Conservation (phyloP, 768 basidiomycete genomes). For the Suillus placidus region DNA sequence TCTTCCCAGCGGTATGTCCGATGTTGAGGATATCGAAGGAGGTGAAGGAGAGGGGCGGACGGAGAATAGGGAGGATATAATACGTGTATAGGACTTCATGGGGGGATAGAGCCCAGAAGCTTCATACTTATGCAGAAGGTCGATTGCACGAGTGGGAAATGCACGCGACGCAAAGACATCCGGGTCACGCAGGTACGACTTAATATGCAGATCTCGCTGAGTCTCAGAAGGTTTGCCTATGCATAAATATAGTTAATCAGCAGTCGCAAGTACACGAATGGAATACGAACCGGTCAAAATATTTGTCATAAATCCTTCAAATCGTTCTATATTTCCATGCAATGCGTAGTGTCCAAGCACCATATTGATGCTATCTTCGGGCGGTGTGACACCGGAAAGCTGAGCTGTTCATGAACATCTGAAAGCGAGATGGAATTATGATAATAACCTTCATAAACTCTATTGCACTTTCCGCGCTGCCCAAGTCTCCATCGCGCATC, state of each 20-base stretch:
- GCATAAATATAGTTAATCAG: constrained; percentile 18
- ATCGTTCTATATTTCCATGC: constrained; percentile 44
- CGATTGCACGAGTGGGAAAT: constrained; percentile 65
- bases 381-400: constrained; percentile 45
- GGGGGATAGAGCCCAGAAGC: constrained; percentile 60
- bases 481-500: constrained; percentile 50
- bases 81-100: constrained; percentile 70
- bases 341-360: constrained; percentile 54
- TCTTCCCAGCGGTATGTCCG: constrained; percentile 27
- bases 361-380: constrained; percentile 47
- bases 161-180: constrained; percentile 27
- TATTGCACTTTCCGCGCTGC: constrained; percentile 52
- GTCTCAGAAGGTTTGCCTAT: constrained; percentile 45
- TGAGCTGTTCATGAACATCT: constrained; percentile 22
- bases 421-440: not conserved
- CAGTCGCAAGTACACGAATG: not conserved
- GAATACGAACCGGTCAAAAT: constrained; percentile 45
- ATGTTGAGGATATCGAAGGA: constrained; percentile 6
- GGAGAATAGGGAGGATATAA: constrained; percentile 62
- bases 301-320: constrained; percentile 48
- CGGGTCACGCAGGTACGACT: constrained; percentile 51
- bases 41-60: constrained; percentile 37
- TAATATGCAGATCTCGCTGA: constrained; percentile 75
- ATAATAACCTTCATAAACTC: constrained; percentile 52
- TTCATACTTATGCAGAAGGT: constrained; percentile 76